A percentile compares a stretch with the other conserved stretches of the same genome.
Conservation (phyloP, 2,329 filamentous ascomycete species). For the Chrysosporium keratinophilum region DNA sequence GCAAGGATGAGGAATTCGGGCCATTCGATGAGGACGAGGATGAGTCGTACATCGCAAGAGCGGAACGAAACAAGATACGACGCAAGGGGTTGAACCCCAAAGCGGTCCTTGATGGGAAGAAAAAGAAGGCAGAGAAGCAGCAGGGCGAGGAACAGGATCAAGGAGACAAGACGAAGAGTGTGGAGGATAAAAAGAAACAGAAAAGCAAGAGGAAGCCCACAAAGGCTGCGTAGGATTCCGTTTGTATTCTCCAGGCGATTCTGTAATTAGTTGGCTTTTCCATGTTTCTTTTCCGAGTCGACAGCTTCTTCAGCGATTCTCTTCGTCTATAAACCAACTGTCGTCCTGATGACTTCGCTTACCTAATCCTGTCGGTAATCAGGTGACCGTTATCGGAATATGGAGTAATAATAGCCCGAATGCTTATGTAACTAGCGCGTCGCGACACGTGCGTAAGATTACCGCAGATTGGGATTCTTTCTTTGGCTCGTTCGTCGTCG, state of each 20-base stretch:
- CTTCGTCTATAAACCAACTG: no score
- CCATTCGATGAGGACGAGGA: slow-evolving; percentile 68
- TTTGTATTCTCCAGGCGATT: slow-evolving; percentile 21
- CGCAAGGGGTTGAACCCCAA: slow-evolving; percentile 64
- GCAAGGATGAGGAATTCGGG: slow-evolving; percentile 50
- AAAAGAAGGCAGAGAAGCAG: slow-evolving; percentile 17
- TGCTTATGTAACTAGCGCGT: neutral
- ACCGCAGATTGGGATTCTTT: neutral
- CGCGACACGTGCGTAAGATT: neutral
- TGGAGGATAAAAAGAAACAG: slow-evolving; percentile 1
- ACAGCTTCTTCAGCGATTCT: neutral
- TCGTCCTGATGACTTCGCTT: no score
- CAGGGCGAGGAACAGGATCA: slow-evolving; percentile 16
- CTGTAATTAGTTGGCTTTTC: slow-evolving; percentile 1
- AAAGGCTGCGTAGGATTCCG: slow-evolving; percentile 7
- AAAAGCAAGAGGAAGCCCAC: slow-evolving; percentile 3
- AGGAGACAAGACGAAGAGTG: neutral
- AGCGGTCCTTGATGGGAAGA: slow-evolving; percentile 39
- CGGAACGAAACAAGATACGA: slow-evolving; percentile 62
- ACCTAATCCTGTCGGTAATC: no score
- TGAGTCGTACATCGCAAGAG: slow-evolving; percentile 58
- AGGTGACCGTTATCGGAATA: no score
- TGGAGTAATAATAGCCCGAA: no score
- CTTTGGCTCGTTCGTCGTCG: neutral
- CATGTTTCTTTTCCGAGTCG: neutral